Evolutionary conservation across 768 basidiomycete species (phyloP).

Genomic region (Nidularia sp.): DNA sequence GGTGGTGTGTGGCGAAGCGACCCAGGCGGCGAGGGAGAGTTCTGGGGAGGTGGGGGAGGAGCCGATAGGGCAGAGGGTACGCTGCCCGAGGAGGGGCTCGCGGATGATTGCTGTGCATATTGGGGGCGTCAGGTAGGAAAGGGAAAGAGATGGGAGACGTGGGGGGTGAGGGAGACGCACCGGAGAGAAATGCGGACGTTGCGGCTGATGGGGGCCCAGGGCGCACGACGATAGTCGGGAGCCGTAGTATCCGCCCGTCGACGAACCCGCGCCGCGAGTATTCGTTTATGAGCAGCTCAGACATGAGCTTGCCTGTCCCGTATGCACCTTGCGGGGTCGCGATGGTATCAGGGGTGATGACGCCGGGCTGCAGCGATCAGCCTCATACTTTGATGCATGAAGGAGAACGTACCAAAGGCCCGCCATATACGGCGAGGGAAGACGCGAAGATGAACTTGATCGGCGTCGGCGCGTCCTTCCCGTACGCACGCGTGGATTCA

Average conservation of each 20-base stretch:
- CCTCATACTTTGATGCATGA: not conserved
- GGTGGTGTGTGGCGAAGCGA: constrained; percentile 46
- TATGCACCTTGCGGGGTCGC: constrained; percentile 54
- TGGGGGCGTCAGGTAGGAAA: not conserved
- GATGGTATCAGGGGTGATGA: constrained; percentile 43
- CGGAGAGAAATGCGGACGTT: constrained; percentile 53
- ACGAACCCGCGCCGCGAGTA: constrained; percentile 54
- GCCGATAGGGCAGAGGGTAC: constrained; percentile 50
- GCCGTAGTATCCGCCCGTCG: constrained; percentile 55
- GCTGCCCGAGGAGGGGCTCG: constrained; percentile 49
- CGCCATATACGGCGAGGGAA: constrained; percentile 57
- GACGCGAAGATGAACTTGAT: constrained; percentile 59
- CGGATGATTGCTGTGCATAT: constrained; percentile 39
- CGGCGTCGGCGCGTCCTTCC: constrained; percentile 12
- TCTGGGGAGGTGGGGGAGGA: constrained; percentile 36
- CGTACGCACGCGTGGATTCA: constrained; percentile 28
- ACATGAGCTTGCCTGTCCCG: constrained; percentile 51
- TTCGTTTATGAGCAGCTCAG: constrained; percentile 56
- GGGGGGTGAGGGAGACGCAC: too few relatives aligned
- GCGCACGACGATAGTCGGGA: constrained; percentile 57
- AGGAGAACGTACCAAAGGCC: constrained; percentile 31
- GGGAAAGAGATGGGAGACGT: too few relatives aligned
- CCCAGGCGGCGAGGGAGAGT: constrained; percentile 44
- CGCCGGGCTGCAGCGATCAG: constrained; percentile 24
- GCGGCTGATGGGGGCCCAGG: constrained; percentile 52